These are phyloP conservation scores for Roridomyces roridus DNA, from an alignment of 768 basidiomycete species.

Conservation along the genomic window DNA sequence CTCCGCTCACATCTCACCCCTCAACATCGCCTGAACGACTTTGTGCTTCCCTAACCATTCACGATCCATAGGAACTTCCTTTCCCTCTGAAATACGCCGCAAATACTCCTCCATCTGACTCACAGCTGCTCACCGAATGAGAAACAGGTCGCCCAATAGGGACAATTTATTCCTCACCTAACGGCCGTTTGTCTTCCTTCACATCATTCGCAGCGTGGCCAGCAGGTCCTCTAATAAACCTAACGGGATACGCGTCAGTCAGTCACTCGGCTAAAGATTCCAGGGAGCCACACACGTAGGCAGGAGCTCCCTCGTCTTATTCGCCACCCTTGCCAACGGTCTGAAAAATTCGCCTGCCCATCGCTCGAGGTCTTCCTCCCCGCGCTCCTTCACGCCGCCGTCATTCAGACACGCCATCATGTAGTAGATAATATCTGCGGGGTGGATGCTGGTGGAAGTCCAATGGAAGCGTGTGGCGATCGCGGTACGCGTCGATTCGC, in stretches of 20 bases:
- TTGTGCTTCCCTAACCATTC: too few species aligned
- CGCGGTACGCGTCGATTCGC: neutral
- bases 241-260: too few species aligned
- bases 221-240: too few species aligned
- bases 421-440: neutral
- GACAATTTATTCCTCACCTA: too few species aligned
- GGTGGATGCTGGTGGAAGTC: neutral
- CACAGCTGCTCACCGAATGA: too few species aligned
- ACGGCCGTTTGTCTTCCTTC: neutral
- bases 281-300: too few species aligned
- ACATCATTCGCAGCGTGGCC: neutral
- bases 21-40: too few species aligned
- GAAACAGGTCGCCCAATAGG: too few species aligned
- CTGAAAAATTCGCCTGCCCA: conserved; percentile 4
- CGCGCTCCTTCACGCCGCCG: neutral
- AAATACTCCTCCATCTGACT: too few species aligned
- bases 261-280: neutral
- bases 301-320: neutral
- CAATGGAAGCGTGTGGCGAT: conserved; percentile 1
- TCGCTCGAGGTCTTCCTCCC: neutral
- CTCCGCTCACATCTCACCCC: too few species aligned
- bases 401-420: neutral
- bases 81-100: too few species aligned
- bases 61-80: too few species aligned
- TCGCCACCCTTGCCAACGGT: conserved; percentile 3